These are phyloP conservation scores for Botrytis fragariae DNA, from an alignment of 2,329 filamentous ascomycete species.

Conservation along the genomic window DNA sequence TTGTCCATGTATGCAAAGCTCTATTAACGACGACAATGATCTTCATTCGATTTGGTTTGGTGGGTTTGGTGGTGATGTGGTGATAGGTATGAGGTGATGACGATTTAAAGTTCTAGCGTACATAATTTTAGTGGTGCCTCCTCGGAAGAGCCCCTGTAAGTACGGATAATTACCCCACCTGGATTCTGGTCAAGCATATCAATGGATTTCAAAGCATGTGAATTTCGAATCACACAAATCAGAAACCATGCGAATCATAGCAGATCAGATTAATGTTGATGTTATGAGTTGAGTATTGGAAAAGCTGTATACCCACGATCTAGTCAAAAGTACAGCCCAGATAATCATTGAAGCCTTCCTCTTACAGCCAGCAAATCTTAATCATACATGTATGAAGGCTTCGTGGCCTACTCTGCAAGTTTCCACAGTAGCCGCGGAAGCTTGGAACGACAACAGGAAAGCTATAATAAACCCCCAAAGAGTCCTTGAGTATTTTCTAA, in stretches of 20 bases:
- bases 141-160: not conserved
- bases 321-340: not conserved
- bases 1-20: not conserved
- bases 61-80: slow-evolving; percentile 18
- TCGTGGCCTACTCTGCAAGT: not conserved
- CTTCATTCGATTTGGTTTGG: not conserved
- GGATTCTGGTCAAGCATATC: not conserved
- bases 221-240: not conserved
- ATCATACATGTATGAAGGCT: not conserved
- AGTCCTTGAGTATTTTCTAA: not conserved
- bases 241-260: not conserved
- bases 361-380: not conserved
- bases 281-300: not conserved
- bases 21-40: not conserved
- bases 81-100: slow-evolving; percentile 2
- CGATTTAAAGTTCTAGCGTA: not conserved
- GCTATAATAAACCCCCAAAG: not conserved
- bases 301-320: not conserved
- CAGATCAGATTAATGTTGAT: not conserved
- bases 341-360: not conserved
- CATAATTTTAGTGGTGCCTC: not conserved
- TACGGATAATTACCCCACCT: not conserved
- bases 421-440: not conserved
- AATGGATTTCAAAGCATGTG: not conserved
- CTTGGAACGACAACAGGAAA: not conserved